Percentiles rank a stretch among this genome's conserved stretches.
These are phyloP conservation scores for Nemania serpens DNA, from an alignment of 2,329 filamentous ascomycete genomes.

Conservation along the genomic window DNA sequence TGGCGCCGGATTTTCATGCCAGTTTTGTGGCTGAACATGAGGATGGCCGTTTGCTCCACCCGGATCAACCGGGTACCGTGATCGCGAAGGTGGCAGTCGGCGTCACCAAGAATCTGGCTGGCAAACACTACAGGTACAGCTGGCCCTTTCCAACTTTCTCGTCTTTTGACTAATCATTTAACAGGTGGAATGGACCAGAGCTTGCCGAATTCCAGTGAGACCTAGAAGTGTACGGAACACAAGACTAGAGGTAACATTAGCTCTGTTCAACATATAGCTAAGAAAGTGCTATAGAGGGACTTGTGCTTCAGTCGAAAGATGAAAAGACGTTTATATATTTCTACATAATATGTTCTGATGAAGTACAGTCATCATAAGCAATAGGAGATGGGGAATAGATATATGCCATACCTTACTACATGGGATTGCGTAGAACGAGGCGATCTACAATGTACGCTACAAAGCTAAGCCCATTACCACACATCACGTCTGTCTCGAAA, in stretches of 20 bases:
- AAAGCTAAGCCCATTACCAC: background rate
- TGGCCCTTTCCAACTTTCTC: slow-evolving; percentile 9
- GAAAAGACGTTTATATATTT: slow-evolving; percentile 73
- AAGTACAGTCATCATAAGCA: slow-evolving; percentile 77
- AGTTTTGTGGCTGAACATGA: slow-evolving; percentile 72
- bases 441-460: background rate
- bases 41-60: slow-evolving; percentile 73
- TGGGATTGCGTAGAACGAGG: background rate
- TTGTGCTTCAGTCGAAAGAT: slow-evolving; percentile 77
- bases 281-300: slow-evolving; percentile 33
- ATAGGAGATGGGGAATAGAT: slow-evolving; percentile 27
- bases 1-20: slow-evolving; percentile 63
- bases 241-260: slow-evolving; percentile 18
- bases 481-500: background rate
- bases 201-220: slow-evolving; percentile 56
- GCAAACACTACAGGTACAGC: slow-evolving; percentile 72
- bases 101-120: slow-evolving; percentile 70
- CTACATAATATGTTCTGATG: slow-evolving; percentile 71
- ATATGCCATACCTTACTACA: slow-evolving; percentile 35
- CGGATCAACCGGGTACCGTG: slow-evolving; percentile 83
- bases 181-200: slow-evolving; percentile 58
- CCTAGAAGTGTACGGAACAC: slow-evolving; percentile 11
- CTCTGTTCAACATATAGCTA: background rate
- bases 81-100: slow-evolving; percentile 77
- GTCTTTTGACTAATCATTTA: slow-evolving; percentile 34